Evolutionary conservation across 441 rosid species (phyloP), one percentile per base, ranked within the genome.

Genomic region (Populus hybrid): DNA sequence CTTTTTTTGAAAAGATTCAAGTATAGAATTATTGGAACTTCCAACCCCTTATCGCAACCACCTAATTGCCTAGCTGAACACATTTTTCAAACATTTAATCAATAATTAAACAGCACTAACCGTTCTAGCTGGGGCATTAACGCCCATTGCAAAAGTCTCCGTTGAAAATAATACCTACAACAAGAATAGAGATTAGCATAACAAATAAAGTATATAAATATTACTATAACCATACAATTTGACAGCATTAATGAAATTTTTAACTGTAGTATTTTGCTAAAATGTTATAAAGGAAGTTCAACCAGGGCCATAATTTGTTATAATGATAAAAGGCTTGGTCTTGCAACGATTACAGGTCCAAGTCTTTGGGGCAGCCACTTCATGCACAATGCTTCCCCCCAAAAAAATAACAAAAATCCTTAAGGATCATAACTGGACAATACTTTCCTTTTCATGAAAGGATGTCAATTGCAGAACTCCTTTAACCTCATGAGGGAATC

Each of bases 131-230:
- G 99, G 99, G 78, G 99, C 98, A 82, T 96, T 96, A 69, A 96
- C 99, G 74, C 99, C 99, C 99, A 96, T 96, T 50, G 99, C 98
- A 86, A 94, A 96, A 83, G 98, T 96, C 88, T 96, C 99, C 1
- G 99, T 94, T 76, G 99, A 94, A 88, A 96, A 96, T 79, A 96
- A 82, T 69, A 96, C 94, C 99, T 96, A 79, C 46, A 83, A 74
- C 70, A 80, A 81, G 67, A 86, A 75, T 57, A 80, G 28, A 72
- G 53, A 72, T n/a, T 79, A 66, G 38, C 64, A 53, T 66, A 69
- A 78, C 30, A 79, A 73, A 66, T 35, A 18, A 24, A 72, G 70
- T 38, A 36, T 50, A 67, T 18, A 42, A 76, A 75, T 34, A 76
- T 46, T 59, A 23, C 21, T 11, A 76, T 42, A 66, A 3, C 18